Evolutionary conservation across 148 eudicot species (phyloP).

Genomic region (Diospyros lotus): DNA sequence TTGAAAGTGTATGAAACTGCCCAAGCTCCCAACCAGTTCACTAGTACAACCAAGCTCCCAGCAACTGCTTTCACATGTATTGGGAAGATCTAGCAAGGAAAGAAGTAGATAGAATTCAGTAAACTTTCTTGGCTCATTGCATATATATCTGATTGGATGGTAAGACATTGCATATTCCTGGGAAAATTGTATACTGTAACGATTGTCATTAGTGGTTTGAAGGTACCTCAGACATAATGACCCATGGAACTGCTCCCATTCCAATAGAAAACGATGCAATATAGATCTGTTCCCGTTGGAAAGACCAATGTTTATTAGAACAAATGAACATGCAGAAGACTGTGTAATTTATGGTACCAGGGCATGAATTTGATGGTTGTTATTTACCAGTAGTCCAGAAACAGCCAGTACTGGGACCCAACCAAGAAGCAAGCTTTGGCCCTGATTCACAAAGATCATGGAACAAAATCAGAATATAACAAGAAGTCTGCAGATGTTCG

Average conservation of each 20-base stretch:
- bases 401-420: conserved; percentile 66
- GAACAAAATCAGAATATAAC: background rate
- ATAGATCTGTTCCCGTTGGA: conserved; percentile 37
- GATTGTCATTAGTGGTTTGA: background rate
- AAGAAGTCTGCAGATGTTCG: background rate
- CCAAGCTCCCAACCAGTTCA: conserved; percentile 92
- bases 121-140: background rate
- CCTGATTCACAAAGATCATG: conserved; percentile 28
- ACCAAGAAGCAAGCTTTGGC: conserved; percentile 40
- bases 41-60: conserved; percentile 72
- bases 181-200: too few relatives aligned
- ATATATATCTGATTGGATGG: background rate
- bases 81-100: conserved; percentile 58
- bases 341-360: background rate
- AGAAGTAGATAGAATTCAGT: background rate
- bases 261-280: conserved; percentile 67
- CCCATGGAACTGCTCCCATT: conserved; percentile 89
- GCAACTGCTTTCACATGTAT: conserved; percentile 73
- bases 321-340: background rate
- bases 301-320: background rate
- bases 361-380: background rate
- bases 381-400: conserved; percentile 68
- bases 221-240: conserved; percentile 87
- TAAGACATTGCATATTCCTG: too few relatives aligned
- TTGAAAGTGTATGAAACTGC: conserved; percentile 74